A percentile compares a stretch with the other conserved stretches of the same genome.
Evolutionary conservation across 2,329 filamentous ascomycete species (phyloP).

Genomic region (Pyrenochaeta sp.): DNA sequence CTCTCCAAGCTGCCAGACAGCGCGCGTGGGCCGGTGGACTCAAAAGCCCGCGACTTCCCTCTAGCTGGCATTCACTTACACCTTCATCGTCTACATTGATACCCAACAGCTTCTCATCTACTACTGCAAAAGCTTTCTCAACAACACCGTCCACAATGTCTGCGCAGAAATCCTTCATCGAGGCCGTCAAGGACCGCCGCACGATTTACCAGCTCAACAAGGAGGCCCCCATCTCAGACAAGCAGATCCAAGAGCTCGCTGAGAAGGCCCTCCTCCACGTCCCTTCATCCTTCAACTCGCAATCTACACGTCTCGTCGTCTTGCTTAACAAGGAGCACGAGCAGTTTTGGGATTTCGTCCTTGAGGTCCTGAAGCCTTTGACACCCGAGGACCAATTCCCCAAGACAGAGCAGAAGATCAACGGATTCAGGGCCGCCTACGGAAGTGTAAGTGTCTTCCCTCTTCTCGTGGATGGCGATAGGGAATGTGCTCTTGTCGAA

Average conservation of each 20-base stretch:
- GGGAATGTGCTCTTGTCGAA: background rate
- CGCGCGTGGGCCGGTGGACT: constrained; percentile 25
- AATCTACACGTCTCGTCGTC: constrained; percentile 80
- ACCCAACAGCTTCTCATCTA: background rate
- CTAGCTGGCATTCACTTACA: constrained; percentile 7
- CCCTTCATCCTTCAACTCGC: constrained; percentile 88
- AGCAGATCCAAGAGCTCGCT: constrained; percentile 70
- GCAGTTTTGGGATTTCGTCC: constrained; percentile 81
- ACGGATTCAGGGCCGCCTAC: constrained; percentile 73
- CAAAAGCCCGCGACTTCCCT: constrained; percentile 22
- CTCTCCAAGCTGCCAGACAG: constrained; percentile 40
- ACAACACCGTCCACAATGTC: constrained; percentile 49
- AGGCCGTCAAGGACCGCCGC: constrained; percentile 73
- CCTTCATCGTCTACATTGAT: constrained; percentile 14
- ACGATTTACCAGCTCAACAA: constrained; percentile 74
- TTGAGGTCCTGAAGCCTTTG: constrained; percentile 70
- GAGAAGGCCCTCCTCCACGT: constrained; percentile 69
- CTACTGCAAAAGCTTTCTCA: constrained; percentile 18
- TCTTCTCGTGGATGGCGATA: background rate
- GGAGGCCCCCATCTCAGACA: constrained; percentile 65
- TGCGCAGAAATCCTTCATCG: constrained; percentile 61
- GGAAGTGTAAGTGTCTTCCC: constrained; percentile 69
- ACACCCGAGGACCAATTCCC: constrained; percentile 72
- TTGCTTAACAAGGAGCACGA: constrained; percentile 85
- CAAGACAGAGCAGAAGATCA: constrained; percentile 59